Evolutionary conservation across 257 asterid species (phyloP), one percentile per base, ranked within the genome.

Genomic region (Fraxinus pennsylvanica): DNA sequence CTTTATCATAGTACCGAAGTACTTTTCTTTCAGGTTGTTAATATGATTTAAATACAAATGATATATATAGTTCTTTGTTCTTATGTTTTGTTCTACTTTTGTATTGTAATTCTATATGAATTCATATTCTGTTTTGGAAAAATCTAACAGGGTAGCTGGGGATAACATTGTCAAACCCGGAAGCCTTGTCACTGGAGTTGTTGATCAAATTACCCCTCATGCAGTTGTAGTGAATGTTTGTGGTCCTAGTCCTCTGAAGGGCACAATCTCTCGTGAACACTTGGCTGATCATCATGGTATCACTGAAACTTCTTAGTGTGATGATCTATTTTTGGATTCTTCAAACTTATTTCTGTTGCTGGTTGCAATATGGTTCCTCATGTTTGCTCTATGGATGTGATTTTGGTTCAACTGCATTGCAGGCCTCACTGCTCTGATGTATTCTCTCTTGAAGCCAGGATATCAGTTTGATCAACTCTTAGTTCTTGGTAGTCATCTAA

Each of bases 241-340:
- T 77, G 83, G 79, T 79, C 79, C 93, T 72, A 81, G 89, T 87
- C 82, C 81, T 82, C 76, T 85, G 74, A 93, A 90, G 87, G 98
- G 99, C 76, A 87, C 90, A 45, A 87, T 96, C 68, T 77, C 92
- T 74, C 87, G 87, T 8, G 97, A 96, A 81, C 99, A 96, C 82
- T 85, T 96, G 85, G 88, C 98, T 1, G 99, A 96, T 76, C 96
- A 93, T 85, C 92, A 84, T 69, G 99, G 99, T 93, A 75, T 70
- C 14, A 66, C 6, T 59, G 33, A 71, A 76, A 5, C 36, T 67
- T 76, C 70, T 57, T 77, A 38, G 68, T 27, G 29, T 75, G 67
- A 21, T 25, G 35, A 27, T 74, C 71, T 63, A 50, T 21, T 76
- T 74, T 73, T 63, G 32, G 57, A 52, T 72, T 65, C 52, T 32